phyloP scores from a whole-genome alignment of 441 rosid genomes.

The Metrosideros polymorpha region DNA sequence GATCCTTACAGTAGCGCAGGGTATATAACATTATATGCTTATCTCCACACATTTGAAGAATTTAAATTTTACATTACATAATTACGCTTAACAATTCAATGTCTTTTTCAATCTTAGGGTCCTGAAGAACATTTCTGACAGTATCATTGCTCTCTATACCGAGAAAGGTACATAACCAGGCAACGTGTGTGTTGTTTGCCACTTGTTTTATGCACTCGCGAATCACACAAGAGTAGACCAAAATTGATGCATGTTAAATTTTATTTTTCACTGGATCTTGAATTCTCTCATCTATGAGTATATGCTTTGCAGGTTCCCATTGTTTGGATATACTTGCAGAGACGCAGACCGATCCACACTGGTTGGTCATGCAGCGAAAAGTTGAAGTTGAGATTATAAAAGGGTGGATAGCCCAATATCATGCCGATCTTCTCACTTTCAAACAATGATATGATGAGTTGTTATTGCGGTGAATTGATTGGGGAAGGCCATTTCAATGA shows the following conservation, averaged over 20 bases:
- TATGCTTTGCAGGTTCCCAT: conserved; percentile 42
- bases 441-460: not conserved
- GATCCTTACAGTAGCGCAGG: not conserved
- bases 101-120: not conserved
- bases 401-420: conserved; percentile 41
- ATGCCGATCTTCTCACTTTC: conserved; percentile 22
- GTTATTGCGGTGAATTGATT: not conserved
- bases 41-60: not conserved
- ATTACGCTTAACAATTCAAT: not conserved
- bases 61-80: not conserved
- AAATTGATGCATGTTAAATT: not conserved
- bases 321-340: conserved; percentile 40
- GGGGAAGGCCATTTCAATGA: not conserved
- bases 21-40: not conserved
- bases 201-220: not conserved
- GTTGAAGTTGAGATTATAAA: conserved; percentile 32
- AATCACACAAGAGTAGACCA: not conserved
- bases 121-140: not conserved
- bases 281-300: not conserved
- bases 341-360: conserved; percentile 36
- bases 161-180: not conserved
- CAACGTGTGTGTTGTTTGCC: not conserved
- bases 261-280: not conserved
- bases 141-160: not conserved
- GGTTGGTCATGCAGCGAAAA: conserved; percentile 48